Evolutionary conservation across 1,139 yeast genomes (phyloP).

Genomic region (Lodderomyces pseudojiufengensis): DNA sequence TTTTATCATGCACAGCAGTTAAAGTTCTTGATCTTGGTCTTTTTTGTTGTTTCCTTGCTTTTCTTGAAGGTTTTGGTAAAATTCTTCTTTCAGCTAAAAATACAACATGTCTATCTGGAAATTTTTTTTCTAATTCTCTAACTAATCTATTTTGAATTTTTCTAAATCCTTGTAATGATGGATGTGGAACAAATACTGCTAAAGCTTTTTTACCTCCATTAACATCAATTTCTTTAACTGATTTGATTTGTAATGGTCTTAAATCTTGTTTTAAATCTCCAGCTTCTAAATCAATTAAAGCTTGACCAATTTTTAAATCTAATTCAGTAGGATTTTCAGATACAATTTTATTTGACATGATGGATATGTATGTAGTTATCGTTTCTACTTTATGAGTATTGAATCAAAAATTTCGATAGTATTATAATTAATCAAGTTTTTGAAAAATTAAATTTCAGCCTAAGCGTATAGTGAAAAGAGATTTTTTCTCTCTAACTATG

Average conservation of each 20-base stretch:
- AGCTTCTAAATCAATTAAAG: conserved; percentile 94
- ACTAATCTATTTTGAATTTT: conserved; percentile 95
- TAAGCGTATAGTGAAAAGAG: too few species aligned
- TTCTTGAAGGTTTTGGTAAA: conserved; percentile 93
- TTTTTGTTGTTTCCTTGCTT: conserved; percentile 94
- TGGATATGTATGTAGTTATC: too few species aligned
- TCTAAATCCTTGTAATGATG: conserved; percentile 91
- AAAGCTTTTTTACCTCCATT: conserved; percentile 99
- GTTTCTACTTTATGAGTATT: too few species aligned
- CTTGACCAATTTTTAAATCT: conserved; percentile 99
- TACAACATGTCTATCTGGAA: conserved; percentile 99
- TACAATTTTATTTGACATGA: conserved; percentile 93
- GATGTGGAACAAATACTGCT: conserved; percentile 97
- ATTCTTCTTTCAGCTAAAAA: conserved; percentile 99
- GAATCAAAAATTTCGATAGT: too few species aligned
- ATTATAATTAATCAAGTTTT: too few species aligned
- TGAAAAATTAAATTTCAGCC: too few species aligned
- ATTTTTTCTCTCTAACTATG: too few species aligned
- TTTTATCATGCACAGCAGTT: conserved; percentile 97
- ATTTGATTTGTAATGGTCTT: conserved; percentile 98
- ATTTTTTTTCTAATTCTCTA: conserved; percentile 99
- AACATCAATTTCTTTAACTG: conserved; percentile 97
- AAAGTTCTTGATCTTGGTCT: conserved; percentile 99
- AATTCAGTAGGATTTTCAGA: conserved; percentile 92
- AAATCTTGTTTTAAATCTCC: conserved; percentile 97